A percentile compares a stretch with the other conserved stretches of the same genome.
Evolutionary conservation across 179 eudicot species (phyloP).

Genomic region (Vitellaria paradoxa): DNA sequence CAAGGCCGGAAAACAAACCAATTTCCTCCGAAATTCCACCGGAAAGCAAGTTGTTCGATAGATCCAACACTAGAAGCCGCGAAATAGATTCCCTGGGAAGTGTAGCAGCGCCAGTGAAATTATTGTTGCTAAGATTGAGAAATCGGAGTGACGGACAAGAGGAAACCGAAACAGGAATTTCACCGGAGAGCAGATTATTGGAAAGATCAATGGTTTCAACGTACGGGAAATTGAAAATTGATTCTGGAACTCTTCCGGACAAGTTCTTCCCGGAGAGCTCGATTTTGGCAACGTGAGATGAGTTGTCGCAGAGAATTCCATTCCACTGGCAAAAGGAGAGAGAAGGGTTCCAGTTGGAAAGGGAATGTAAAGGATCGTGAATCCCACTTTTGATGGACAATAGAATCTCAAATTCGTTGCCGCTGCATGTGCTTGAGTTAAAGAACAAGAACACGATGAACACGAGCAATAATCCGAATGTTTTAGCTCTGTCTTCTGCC

Average conservation of each 20-base stretch:
- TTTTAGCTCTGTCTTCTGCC: conserved; percentile 16
- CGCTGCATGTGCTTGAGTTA: conserved; percentile 21
- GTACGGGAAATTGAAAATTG: conserved; percentile 46
- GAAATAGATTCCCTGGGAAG: conserved; percentile 35
- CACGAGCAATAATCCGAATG: neutral
- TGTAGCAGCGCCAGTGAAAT: conserved; percentile 45
- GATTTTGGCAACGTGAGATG: conserved; percentile 42
- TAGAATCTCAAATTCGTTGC: conserved; percentile 42
- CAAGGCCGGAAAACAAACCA: conserved; percentile 35
- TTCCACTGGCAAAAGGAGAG: conserved; percentile 51
- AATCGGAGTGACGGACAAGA: conserved; percentile 34
- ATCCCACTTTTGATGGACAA: conserved; percentile 53
- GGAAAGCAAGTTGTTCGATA: conserved; percentile 74
- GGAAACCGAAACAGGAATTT: conserved; percentile 35
- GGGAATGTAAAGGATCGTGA: conserved; percentile 52
- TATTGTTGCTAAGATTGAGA: conserved; percentile 80
- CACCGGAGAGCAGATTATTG: conserved; percentile 51
- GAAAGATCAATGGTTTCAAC: conserved; percentile 60
- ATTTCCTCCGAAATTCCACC: conserved; percentile 54
- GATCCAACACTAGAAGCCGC: conserved; percentile 49
- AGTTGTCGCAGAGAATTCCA: conserved; percentile 53
- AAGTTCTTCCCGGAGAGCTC: conserved; percentile 58
- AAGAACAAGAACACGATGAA: conserved; percentile 23
- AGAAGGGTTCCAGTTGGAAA: conserved; percentile 61
- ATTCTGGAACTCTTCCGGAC: conserved; percentile 48